phyloP scores from a whole-genome alignment of 768 basidiomycete species.

The Polyporus arcularius region DNA sequence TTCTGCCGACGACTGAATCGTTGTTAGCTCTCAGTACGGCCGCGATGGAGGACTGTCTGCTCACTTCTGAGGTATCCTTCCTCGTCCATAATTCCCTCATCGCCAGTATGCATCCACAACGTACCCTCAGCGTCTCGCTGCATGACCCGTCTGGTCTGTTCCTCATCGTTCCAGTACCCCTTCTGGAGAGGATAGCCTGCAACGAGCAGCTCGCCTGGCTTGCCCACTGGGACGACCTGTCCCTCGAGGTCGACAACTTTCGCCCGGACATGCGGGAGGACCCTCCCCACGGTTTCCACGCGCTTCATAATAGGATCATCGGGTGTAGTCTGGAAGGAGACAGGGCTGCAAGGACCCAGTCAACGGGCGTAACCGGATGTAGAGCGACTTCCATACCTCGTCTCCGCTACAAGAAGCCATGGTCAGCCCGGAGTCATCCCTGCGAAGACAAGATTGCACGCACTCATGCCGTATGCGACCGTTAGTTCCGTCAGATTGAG shows the following conservation, averaged over 20 bases:
- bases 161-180: constrained; percentile 78
- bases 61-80: constrained; percentile 76
- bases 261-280: constrained; percentile 76
- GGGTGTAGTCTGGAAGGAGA: constrained; percentile 78
- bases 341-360: constrained; percentile 51
- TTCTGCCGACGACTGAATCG: constrained; percentile 69
- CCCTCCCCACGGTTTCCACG: constrained; percentile 79
- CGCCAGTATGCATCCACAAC: constrained; percentile 85
- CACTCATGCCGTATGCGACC: constrained; percentile 87
- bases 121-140: constrained; percentile 54
- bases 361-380: not conserved
- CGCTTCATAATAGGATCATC: constrained; percentile 71
- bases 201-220: constrained; percentile 72
- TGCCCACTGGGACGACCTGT: constrained; percentile 67
- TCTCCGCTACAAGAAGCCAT: constrained; percentile 55
- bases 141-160: constrained; percentile 65
- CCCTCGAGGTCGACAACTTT: constrained; percentile 65
- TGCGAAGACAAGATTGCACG: constrained; percentile 28
- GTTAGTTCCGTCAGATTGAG: constrained; percentile 73
- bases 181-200: constrained; percentile 80
- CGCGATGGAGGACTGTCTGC: constrained; percentile 20
- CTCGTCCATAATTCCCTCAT: constrained; percentile 78
- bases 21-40: not conserved
- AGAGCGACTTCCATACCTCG: constrained; percentile 44
- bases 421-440: not conserved